These are phyloP conservation scores for Boletus tomentosulus DNA, from an alignment of 768 basidiomycete species.

Conservation along the genomic window DNA sequence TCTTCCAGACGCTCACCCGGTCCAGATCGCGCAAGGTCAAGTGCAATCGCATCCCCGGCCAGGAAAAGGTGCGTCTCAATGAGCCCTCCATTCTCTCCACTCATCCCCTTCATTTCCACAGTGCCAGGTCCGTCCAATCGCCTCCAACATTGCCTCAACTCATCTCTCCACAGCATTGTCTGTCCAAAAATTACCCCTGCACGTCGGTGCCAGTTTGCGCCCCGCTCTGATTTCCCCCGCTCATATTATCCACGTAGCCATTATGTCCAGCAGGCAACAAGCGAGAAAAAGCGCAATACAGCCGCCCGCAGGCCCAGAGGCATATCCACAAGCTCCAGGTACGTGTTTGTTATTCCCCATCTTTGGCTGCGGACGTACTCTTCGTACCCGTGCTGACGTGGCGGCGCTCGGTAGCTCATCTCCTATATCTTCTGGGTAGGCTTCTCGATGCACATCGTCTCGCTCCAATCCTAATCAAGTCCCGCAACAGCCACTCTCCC, in stretches of 20 bases:
- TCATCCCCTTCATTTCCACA: slow-evolving; percentile 30
- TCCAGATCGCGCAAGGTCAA: slow-evolving; percentile 82
- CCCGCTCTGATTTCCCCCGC: slow-evolving; percentile 14
- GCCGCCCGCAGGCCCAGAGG: slow-evolving; percentile 64
- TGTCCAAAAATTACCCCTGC: slow-evolving; percentile 87
- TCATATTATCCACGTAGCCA: slow-evolving; percentile 44
- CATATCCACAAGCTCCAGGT: slow-evolving; percentile 50
- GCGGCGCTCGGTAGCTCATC: slow-evolving; percentile 18
- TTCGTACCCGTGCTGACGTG: slow-evolving; percentile 28
- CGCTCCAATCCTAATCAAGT: slow-evolving; percentile 25
- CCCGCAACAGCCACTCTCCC: slow-evolving; percentile 27
- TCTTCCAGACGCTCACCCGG: slow-evolving; percentile 1
- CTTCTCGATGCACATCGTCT: slow-evolving; percentile 32
- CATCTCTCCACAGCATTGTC: slow-evolving; percentile 58
- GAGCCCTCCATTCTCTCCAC: slow-evolving; percentile 1
- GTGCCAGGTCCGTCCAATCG: slow-evolving; percentile 57
- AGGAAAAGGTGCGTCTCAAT: slow-evolving; percentile 62
- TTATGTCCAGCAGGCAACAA: slow-evolving; percentile 79
- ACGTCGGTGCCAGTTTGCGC: slow-evolving; percentile 54
- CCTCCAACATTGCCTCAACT: slow-evolving; percentile 5
- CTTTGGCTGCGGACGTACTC: slow-evolving; percentile 21
- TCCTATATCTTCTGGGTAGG: slow-evolving; percentile 36
- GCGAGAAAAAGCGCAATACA: slow-evolving; percentile 71
- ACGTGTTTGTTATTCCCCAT: slow-evolving; percentile 8
- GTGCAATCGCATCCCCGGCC: slow-evolving; percentile 76